Percentiles rank a stretch among this genome's conserved stretches.
Evolutionary conservation across 306 rosid genomes (phyloP).

Genomic region (Argentina anserina): DNA sequence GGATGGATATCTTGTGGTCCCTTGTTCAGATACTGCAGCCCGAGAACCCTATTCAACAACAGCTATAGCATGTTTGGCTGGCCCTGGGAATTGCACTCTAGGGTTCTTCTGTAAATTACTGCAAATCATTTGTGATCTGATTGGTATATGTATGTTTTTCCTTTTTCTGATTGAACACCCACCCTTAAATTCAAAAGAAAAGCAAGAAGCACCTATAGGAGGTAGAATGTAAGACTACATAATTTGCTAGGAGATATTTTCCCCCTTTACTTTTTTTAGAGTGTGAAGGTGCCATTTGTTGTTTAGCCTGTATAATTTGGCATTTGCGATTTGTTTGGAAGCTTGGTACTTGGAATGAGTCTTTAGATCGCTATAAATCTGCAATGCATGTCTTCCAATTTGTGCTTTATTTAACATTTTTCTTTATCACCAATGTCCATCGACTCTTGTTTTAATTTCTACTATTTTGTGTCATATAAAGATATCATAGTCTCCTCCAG

Average conservation of each 20-base stretch:
- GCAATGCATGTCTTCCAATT: neutral
- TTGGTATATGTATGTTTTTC: conserved; percentile 15
- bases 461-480: neutral
- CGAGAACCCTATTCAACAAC: conserved; percentile 41
- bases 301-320: conserved; percentile 9
- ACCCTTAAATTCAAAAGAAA: conserved; percentile 8
- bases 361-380: neutral
- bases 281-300: conserved; percentile 29
- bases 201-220: conserved; percentile 12
- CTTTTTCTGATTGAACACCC: neutral
- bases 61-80: conserved; percentile 23
- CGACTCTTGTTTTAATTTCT: neutral
- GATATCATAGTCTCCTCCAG: neutral
- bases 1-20: conserved; percentile 92
- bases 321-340: conserved; percentile 20
- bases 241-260: conserved; percentile 14
- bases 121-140: conserved; percentile 29
- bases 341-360: conserved; percentile 13
- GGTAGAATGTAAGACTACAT: neutral
- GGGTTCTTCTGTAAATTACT: conserved; percentile 33
- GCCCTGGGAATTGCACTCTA: conserved; percentile 19
- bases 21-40: conserved; percentile 92
- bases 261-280: conserved; percentile 8
- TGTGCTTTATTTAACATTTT: neutral
- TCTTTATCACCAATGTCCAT: neutral